phyloP scores from a whole-genome alignment of 805 yeast species.

The Yarrowia sp. region DNA sequence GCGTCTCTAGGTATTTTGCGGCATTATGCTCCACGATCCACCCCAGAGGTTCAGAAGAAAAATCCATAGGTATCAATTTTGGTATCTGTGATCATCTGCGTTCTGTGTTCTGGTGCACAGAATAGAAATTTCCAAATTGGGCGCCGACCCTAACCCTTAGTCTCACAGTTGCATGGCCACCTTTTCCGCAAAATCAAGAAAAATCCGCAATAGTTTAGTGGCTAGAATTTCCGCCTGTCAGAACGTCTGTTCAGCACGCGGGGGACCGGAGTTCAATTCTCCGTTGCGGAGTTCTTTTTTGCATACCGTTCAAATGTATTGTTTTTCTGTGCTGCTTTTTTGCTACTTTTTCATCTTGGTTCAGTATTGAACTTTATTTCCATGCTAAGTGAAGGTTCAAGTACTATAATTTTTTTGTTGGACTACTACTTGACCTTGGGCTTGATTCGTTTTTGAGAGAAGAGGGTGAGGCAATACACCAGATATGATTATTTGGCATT shows the following conservation, averaged over 20 bases:
- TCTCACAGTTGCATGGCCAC: background rate
- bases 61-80: background rate
- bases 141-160: conserved; percentile 15
- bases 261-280: conserved; percentile 38
- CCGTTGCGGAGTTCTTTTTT: conserved; percentile 33
- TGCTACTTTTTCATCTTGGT: background rate
- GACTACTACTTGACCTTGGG: too few relatives aligned
- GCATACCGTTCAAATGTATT: background rate
- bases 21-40: conserved; percentile 28
- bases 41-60: background rate
- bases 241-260: conserved; percentile 37
- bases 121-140: too few relatives aligned
- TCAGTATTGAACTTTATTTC: background rate
- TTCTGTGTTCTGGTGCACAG: too few relatives aligned
- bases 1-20: background rate
- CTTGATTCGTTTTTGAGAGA: too few relatives aligned
- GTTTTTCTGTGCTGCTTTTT: background rate
- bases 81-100: background rate
- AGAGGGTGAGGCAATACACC: too few relatives aligned
- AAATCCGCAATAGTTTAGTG: conserved; percentile 50
- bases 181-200: background rate
- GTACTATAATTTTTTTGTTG: too few relatives aligned
- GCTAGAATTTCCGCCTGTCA: conserved; percentile 54
- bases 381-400: too few relatives aligned
- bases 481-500: too few relatives aligned